Evolutionary conservation across 305 asterid genomes (phyloP), one percentile per base, ranked within the genome.

Genomic region (Fraxinus paxiana): DNA sequence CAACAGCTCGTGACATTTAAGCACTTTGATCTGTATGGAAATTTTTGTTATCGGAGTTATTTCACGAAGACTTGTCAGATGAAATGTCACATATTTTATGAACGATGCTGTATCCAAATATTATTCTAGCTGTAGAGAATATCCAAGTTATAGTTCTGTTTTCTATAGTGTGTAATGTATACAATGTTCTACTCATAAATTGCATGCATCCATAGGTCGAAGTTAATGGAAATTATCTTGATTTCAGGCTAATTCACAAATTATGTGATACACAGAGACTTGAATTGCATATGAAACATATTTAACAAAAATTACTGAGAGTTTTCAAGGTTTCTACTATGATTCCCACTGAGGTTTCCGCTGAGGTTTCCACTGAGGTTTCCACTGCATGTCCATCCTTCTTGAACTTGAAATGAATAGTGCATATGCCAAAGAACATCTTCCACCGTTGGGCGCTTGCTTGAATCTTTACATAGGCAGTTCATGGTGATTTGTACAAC

Each of bases 381-480:
- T 37, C 94, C 97, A 82, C 94, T 92, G 91, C 85, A 91, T 12
- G 87, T 90, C 97, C 98, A 91, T 61, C 99, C 99, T 90, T 96
- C 99, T 87, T 94, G 99, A 86, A 94, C 98, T 81, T 96, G 99
- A 75, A 92, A 88, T 3, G 98, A 92, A 80, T 96, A 96, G 77
- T 96, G 99, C 98, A 96, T 89, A 76, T 96, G 97, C 99, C 99
- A 96, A 8, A 96, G 93, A 89, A 94, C 97, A 75, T 96, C 99
- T 88, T 96, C 99, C 46, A 96, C 86, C 30, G 98, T 88, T 1
- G 99, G 98, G 5, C 98, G 90, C 33, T 77, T 87, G 83, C 79
- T 86, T 2, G 94, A 87, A 34, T 94, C 98, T 77, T 84, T 86
- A 76, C 87, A 80, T 73, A 96, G 82, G 88, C 99, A 96, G 81